Conservation (phyloP, 2,329 filamentous ascomycete species). For the Huntiella abstrusa region DNA sequence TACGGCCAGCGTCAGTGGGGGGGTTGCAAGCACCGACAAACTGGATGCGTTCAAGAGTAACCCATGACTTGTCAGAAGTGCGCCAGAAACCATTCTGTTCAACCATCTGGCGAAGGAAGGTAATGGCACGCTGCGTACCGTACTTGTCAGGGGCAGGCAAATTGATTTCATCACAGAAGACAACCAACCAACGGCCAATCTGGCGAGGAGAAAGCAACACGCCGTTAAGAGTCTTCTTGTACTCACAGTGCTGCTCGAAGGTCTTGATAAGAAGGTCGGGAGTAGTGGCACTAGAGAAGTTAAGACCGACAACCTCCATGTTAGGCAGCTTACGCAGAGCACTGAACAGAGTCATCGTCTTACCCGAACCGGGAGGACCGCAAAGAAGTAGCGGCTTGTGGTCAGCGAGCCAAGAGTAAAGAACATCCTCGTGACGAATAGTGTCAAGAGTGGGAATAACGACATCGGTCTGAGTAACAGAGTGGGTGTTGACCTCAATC, state of each 20-base stretch:
- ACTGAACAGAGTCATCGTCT: conserved; percentile 99
- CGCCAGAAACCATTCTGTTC: conserved; percentile 99
- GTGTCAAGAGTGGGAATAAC: conserved; percentile 97
- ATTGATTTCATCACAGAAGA: conserved; percentile 99
- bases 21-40: conserved; percentile 98
- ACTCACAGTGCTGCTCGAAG: conserved; percentile 98
- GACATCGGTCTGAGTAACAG: conserved; percentile 91
- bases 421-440: conserved; percentile 91
- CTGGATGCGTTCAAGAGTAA: conserved; percentile 90
- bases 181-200: conserved; percentile 90
- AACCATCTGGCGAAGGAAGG: conserved; percentile 89
- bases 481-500: conserved; percentile 96
- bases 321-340: conserved; percentile 90
- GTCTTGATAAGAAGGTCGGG: conserved; percentile 97
- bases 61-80: conserved; percentile 93
- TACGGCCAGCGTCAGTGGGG: conserved; percentile 90
- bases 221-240: conserved; percentile 94
- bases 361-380: conserved; percentile 93
- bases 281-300: conserved; percentile 97
- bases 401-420: conserved; percentile 98
- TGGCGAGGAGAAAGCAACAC: conserved; percentile 91
- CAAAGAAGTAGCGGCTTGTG: conserved; percentile 94
- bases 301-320: conserved; percentile 97
- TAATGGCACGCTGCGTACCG: conserved; percentile 90
- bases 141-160: conserved; percentile 95